A percentile compares a stretch with the other conserved stretches of the same genome.
These are phyloP conservation scores for Xylaria sp. DNA, from an alignment of 2,329 filamentous ascomycete genomes.

Conservation along the genomic window DNA sequence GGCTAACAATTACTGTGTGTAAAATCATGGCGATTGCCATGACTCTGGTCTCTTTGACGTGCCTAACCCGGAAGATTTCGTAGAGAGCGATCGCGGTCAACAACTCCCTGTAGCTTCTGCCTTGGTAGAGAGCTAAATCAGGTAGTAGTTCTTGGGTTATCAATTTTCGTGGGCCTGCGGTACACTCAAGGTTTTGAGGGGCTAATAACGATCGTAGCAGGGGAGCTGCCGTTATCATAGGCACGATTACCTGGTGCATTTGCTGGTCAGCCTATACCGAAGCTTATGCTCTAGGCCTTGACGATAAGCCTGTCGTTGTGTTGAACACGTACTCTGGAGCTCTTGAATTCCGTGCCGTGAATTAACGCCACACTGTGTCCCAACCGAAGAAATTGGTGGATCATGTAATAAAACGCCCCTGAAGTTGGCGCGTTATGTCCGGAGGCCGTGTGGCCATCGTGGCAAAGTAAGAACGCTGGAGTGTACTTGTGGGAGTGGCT, in stretches of 20 bases:
- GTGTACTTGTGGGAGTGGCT: constrained; percentile 65
- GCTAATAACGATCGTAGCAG: constrained; percentile 2
- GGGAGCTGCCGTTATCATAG: constrained; percentile 28
- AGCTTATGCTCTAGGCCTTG: neutral
- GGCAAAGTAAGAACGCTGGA: constrained; percentile 75
- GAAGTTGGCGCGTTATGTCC: neutral
- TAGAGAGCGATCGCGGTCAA: constrained; percentile 21
- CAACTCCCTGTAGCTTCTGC: constrained; percentile 29
- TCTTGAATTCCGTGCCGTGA: constrained; percentile 34
- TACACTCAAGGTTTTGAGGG: neutral
- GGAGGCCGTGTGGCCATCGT: constrained; percentile 63
- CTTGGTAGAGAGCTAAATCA: constrained; percentile 26
- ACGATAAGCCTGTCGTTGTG: neutral
- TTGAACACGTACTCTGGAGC: constrained; percentile 36
- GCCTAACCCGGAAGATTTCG: constrained; percentile 3
- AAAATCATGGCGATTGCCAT: constrained; percentile 26
- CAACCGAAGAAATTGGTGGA: constrained; percentile 33
- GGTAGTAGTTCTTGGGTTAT: neutral
- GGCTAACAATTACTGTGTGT: constrained; percentile 26
- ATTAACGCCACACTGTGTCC: constrained; percentile 36
- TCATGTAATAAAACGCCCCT: constrained; percentile 33
- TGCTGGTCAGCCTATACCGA: constrained; percentile 20
- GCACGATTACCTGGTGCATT: constrained; percentile 22
- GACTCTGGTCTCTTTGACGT: neutral
- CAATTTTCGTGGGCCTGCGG: neutral